Conservation (phyloP, 129 eudicot species). For the Helianthus tuberosus region DNA sequence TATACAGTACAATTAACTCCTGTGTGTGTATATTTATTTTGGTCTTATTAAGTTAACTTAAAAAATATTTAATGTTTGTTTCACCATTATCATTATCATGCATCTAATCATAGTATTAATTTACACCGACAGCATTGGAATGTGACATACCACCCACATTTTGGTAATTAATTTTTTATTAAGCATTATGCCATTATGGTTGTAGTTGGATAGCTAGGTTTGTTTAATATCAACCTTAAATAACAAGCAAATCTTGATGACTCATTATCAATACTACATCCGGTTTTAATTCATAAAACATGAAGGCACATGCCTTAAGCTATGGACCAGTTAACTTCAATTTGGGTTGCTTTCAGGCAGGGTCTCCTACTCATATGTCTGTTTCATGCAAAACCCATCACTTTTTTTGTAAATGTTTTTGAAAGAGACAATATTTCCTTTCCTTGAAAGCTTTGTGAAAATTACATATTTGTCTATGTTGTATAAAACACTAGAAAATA, state of each 20-base stretch:
- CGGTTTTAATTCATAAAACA: not conserved
- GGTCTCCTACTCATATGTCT: slow-evolving; percentile 1
- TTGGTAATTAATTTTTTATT: not conserved
- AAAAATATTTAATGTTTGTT: not conserved
- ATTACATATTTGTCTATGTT: not conserved
- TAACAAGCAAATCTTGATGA: not conserved
- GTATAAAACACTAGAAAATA: too few relatives aligned
- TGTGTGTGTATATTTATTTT: slow-evolving; percentile 37
- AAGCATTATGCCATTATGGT: not conserved
- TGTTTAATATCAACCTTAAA: not conserved
- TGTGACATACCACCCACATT: slow-evolving; percentile 29
- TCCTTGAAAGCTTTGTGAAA: slow-evolving; percentile 3
- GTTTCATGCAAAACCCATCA: slow-evolving; percentile 1
- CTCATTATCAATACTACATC: too few relatives aligned
- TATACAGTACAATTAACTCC: slow-evolving; percentile 22
- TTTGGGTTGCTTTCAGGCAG: slow-evolving; percentile 10
- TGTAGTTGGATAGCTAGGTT: not conserved
- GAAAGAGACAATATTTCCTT: slow-evolving; percentile 5
- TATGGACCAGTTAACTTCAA: slow-evolving; percentile 2
- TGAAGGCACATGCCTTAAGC: slow-evolving; percentile 5
- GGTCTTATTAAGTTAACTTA: slow-evolving; percentile 26
- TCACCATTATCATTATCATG: slow-evolving; percentile 13
- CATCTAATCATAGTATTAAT: not conserved
- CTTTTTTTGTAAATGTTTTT: not conserved
- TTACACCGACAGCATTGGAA: slow-evolving; percentile 11